phyloP scores from a whole-genome alignment of 208 protist genomes.

The Crithidia acanthocephali region DNA sequence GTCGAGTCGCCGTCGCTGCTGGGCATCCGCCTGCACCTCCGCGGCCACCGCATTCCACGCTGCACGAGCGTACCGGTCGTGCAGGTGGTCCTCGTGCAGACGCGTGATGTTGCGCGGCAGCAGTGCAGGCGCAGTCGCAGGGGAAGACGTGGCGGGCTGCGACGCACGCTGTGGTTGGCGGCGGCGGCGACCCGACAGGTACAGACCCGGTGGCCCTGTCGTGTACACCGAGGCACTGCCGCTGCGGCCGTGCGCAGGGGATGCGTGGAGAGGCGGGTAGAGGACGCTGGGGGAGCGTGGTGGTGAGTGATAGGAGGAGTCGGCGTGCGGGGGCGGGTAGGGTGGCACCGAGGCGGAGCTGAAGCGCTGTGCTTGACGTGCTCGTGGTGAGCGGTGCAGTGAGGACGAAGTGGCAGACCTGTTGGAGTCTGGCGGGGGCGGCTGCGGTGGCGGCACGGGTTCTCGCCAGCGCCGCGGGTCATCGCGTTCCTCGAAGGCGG shows the following conservation, averaged over 20 bases:
- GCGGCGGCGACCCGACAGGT: constrained; percentile 11
- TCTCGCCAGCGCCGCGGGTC: neutral
- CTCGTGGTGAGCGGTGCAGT: neutral
- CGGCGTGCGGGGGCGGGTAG: neutral
- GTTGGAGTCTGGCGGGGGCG: neutral
- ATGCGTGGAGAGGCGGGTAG: neutral
- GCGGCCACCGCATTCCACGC: constrained; percentile 26
- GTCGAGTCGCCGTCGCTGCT: constrained; percentile 17
- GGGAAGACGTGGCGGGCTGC: too few species aligned
- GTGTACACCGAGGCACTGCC: neutral
- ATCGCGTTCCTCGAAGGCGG: neutral
- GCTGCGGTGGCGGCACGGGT: neutral
- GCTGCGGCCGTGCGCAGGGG: neutral
- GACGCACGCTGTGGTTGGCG: neutral
- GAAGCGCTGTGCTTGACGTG: neutral
- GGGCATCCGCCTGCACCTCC: constrained; percentile 6
- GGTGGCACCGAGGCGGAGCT: neutral
- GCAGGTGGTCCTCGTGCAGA: constrained; percentile 27
- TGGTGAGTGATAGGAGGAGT: neutral
- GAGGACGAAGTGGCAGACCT: neutral
- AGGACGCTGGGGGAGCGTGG: neutral
- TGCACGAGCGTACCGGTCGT: constrained; percentile 23
- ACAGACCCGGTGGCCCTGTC: neutral
- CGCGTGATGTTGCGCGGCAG: constrained; percentile 5
- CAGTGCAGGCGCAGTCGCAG: neutral